phyloP scores from a whole-genome alignment of 2,329 filamentous ascomycete species.

The Fusarium lyarnte region DNA sequence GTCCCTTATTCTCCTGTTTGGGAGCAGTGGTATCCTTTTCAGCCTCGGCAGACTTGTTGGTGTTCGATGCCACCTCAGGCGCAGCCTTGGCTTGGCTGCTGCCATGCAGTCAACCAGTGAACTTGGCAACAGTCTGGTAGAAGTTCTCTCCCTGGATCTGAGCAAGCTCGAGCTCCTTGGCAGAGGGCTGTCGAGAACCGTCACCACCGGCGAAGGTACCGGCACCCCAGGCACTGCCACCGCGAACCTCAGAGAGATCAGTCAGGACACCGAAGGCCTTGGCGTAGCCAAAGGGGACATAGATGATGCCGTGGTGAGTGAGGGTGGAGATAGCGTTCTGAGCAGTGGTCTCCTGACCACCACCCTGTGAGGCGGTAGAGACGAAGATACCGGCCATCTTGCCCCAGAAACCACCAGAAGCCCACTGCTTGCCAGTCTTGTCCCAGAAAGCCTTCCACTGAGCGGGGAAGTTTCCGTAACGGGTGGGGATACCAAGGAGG shows the following conservation, averaged over 20 bases:
- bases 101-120: slow-evolving; percentile 81
- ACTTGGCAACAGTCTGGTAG: slow-evolving; percentile 78
- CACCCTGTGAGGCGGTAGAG: slow-evolving; percentile 83
- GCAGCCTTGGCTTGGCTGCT: slow-evolving; percentile 51
- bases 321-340: slow-evolving; percentile 85
- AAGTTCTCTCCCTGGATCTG: slow-evolving; percentile 85
- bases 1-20: slow-evolving; percentile 33
- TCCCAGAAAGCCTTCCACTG: slow-evolving; percentile 98
- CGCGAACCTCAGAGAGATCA: slow-evolving; percentile 81
- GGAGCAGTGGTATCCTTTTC: slow-evolving; percentile 26
- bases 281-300: slow-evolving; percentile 94
- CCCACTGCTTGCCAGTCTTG: slow-evolving; percentile 87
- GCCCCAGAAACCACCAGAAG: slow-evolving; percentile 77
- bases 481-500: slow-evolving; percentile 93
- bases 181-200: slow-evolving; percentile 82
- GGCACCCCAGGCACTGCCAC: slow-evolving; percentile 91
- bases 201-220: slow-evolving; percentile 85
- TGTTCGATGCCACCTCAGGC: slow-evolving; percentile 40
- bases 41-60: slow-evolving; percentile 33
- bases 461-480: slow-evolving; percentile 96
- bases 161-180: slow-evolving; percentile 82
- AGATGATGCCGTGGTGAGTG: slow-evolving; percentile 93
- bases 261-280: slow-evolving; percentile 76
- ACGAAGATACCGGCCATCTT: slow-evolving; percentile 94
- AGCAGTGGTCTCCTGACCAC: slow-evolving; percentile 92